Conservation (phyloP, 176 grass and related monocot genomes). For the Bolboschoenus planiculmis region DNA sequence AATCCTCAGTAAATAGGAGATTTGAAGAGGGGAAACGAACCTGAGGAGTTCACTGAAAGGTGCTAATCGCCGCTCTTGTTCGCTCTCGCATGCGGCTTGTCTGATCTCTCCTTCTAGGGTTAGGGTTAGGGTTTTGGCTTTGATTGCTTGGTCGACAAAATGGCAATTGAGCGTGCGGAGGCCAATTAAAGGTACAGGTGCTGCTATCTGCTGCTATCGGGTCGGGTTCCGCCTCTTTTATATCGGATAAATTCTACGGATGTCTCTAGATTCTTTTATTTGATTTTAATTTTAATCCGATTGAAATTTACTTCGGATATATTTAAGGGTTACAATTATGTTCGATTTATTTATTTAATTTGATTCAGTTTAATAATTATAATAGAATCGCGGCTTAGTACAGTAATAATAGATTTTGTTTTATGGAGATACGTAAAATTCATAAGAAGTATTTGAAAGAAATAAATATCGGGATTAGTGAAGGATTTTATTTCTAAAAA, state of each 20-base stretch:
- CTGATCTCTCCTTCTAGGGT: neutral
- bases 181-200: neutral
- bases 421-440: no score
- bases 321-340: no score
- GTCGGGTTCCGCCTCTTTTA: neutral
- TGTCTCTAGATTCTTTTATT: neutral
- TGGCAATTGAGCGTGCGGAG: neutral
- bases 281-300: no score
- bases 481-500: no score
- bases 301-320: no score
- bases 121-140: conserved; percentile 12
- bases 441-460: no score
- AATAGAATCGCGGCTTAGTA: no score
- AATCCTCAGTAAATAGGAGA: no score
- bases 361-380: no score
- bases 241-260: neutral
- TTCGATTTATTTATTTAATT: no score
- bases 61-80: neutral
- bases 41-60: neutral
- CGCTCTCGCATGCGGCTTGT: neutral
- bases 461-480: no score
- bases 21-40: neutral
- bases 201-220: neutral
- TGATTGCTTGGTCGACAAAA: neutral
- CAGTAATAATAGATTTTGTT: no score